These are phyloP conservation scores for Daldinia vernicosa DNA, from an alignment of 495 filamentous ascomycete genomes.

Conservation along the genomic window DNA sequence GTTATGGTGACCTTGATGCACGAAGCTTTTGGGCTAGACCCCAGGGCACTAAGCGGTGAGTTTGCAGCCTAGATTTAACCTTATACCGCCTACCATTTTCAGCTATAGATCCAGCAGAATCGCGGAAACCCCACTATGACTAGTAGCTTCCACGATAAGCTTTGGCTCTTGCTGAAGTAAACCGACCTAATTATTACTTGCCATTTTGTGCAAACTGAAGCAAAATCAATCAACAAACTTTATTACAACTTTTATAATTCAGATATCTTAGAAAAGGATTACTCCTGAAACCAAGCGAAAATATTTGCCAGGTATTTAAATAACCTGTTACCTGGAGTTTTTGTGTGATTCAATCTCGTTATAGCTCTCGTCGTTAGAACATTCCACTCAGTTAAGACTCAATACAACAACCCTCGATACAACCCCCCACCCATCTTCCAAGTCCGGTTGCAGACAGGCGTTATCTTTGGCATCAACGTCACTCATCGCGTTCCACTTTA, in stretches of 20 bases:
- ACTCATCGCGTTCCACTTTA: not conserved
- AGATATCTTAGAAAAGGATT: not conserved
- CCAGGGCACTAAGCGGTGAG: slow-evolving; percentile 10
- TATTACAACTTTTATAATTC: not conserved
- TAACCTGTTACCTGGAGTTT: not conserved
- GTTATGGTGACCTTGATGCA: too few species aligned
- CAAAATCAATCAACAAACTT: not conserved
- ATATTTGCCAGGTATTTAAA: not conserved
- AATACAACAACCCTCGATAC: not conserved
- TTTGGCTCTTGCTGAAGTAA: not conserved
- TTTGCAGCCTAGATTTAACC: not conserved
- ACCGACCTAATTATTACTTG: not conserved
- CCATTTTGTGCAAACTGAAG: not conserved
- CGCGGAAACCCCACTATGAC: slow-evolving; percentile 28
- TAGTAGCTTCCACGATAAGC: slow-evolving; percentile 35
- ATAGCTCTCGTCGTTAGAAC: too few species aligned
- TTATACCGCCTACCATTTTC: slow-evolving; percentile 27
- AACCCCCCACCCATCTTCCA: not conserved
- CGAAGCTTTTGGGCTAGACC: too few species aligned
- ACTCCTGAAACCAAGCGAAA: too few species aligned
- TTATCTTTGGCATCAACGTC: not conserved
- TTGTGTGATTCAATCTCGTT: not conserved
- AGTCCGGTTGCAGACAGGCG: not conserved
- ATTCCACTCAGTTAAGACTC: not conserved
- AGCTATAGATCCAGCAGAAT: slow-evolving; percentile 33